These are phyloP conservation scores for Ottelia alismoides DNA, from an alignment of 106 monocot species.

Conservation along the genomic window DNA sequence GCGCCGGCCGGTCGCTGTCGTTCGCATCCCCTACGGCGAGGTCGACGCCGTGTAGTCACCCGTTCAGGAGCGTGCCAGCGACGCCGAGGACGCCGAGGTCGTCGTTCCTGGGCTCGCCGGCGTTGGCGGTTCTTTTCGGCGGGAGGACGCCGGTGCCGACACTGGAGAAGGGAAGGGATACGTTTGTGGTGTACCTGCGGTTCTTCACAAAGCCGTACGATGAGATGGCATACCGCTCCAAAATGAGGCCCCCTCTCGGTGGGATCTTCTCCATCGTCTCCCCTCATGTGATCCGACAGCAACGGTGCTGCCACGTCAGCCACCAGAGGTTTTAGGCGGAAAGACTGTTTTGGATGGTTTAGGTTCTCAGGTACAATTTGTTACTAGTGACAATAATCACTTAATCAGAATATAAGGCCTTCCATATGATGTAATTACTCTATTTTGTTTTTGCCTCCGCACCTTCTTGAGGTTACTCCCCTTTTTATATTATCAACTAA, in stretches of 20 bases:
- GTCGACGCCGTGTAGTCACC: no score
- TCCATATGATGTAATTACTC: no score
- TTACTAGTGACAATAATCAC: no score
- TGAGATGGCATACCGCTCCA: slow-evolving; percentile 71
- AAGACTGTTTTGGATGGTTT: no score
- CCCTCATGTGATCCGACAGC: slow-evolving; percentile 20
- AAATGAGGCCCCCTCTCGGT: slow-evolving; percentile 80
- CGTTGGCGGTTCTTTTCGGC: slow-evolving; percentile 23
- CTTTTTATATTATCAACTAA: no score
- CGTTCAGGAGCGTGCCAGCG: slow-evolving; percentile 13
- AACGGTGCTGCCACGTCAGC: slow-evolving; percentile 16
- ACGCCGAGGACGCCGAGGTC: slow-evolving; percentile 64
- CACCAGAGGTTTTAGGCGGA: slow-evolving; percentile 33
- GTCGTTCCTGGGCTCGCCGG: slow-evolving; percentile 72
- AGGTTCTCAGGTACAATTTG: no score
- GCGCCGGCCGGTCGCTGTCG: slow-evolving; percentile 36
- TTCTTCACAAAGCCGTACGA: slow-evolving; percentile 78
- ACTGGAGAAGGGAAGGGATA: slow-evolving; percentile 15
- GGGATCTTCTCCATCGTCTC: slow-evolving; percentile 83
- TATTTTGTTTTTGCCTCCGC: no score
- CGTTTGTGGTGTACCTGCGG: slow-evolving; percentile 42
- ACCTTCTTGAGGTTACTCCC: no score
- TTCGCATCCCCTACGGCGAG: slow-evolving; percentile 43
- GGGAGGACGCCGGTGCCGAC: slow-evolving; percentile 19
- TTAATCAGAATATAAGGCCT: no score